Evolutionary conservation across 106 monocot species (phyloP).

Genomic region (Vanilla planifolia): DNA sequence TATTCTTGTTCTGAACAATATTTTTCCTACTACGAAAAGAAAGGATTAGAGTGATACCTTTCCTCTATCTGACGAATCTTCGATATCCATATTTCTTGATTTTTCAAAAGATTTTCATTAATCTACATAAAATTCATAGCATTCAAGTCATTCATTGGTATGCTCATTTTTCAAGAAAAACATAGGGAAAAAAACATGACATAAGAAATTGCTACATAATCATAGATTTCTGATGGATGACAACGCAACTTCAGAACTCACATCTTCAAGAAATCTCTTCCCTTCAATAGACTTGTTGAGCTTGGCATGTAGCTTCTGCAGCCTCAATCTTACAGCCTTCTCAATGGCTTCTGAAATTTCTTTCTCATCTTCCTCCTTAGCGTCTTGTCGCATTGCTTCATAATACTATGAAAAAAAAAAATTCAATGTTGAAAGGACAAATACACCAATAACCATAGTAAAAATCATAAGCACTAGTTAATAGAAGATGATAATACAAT

Average conservation of each 20-base stretch:
- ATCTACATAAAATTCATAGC: slow-evolving; percentile 28
- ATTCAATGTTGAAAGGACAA: neutral
- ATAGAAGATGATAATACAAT: no score
- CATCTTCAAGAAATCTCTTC: slow-evolving; percentile 78
- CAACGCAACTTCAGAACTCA: slow-evolving; percentile 16
- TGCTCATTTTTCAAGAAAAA: neutral
- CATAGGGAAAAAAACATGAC: neutral
- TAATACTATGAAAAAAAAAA: slow-evolving; percentile 44
- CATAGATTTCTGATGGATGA: neutral
- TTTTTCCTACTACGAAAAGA: neutral
- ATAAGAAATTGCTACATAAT: neutral
- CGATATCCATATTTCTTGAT: slow-evolving; percentile 58
- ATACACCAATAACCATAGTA: neutral
- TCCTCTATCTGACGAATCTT: slow-evolving; percentile 47
- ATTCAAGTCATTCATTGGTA: neutral
- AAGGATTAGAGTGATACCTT: slow-evolving; percentile 31
- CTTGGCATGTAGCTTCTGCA: slow-evolving; percentile 67
- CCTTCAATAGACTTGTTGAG: slow-evolving; percentile 53
- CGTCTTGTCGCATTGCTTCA: slow-evolving; percentile 63
- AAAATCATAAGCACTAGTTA: neutral
- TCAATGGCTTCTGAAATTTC: slow-evolving; percentile 56
- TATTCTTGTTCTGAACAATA: neutral
- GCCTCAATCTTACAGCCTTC: slow-evolving; percentile 45
- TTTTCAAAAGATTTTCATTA: slow-evolving; percentile 64
- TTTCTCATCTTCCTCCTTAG: slow-evolving; percentile 64